These are phyloP conservation scores for Castanospermum australe DNA, from an alignment of 306 rosid genomes.

Conservation along the genomic window DNA sequence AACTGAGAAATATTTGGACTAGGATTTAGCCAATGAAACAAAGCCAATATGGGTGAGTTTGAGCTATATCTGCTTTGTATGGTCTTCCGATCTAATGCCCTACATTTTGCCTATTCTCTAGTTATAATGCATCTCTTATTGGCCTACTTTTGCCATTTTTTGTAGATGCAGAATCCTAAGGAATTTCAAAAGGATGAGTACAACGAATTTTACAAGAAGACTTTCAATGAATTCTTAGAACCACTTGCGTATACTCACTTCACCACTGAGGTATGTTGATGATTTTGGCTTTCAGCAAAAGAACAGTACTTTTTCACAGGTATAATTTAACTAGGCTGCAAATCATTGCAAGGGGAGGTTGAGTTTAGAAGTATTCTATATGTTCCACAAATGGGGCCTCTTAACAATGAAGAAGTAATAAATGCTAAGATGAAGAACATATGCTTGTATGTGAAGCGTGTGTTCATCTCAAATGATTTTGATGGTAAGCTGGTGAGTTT, in stretches of 20 bases:
- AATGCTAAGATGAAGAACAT: constrained; percentile 94
- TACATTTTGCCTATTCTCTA: background rate
- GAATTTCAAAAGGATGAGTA: constrained; percentile 87
- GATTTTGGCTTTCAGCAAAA: background rate
- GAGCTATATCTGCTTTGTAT: constrained; percentile 12
- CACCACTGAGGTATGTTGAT: constrained; percentile 77
- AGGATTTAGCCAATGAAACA: constrained; percentile 94
- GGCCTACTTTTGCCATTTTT: background rate
- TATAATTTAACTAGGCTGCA: constrained; percentile 9
- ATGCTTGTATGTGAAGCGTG: constrained; percentile 89
- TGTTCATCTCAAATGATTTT: constrained; percentile 96
- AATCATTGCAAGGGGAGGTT: constrained; percentile 84
- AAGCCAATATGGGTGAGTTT: constrained; percentile 97
- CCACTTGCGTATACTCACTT: constrained; percentile 89
- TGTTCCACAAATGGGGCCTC: constrained; percentile 96
- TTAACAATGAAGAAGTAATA: constrained; percentile 89
- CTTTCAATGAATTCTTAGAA: constrained; percentile 88
- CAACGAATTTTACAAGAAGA: constrained; percentile 85
- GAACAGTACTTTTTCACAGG: background rate
- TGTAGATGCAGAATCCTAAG: constrained; percentile 89
- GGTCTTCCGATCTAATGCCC: background rate
- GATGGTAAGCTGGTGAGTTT: constrained; percentile 96
- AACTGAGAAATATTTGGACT: constrained; percentile 98
- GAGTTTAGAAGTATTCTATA: constrained; percentile 94
- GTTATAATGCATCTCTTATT: constrained; percentile 8